Evolutionary conservation across 805 yeast genomes (phyloP).

Genomic region (Wickerhamiella bombiphila): DNA sequence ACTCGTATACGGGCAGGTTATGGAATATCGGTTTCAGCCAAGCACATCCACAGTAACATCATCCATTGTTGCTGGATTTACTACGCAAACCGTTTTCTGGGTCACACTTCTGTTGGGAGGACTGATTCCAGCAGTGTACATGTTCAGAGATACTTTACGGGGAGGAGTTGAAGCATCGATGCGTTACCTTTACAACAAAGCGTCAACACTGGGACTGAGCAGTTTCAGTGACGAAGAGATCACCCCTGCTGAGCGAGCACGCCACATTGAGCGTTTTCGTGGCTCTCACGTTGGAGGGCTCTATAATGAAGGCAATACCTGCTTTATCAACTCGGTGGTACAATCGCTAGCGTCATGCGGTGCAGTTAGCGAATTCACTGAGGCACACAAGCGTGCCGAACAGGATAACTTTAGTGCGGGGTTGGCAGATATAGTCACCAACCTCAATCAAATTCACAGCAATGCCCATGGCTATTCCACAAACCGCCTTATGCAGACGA

Average conservation of each 20-base stretch:
- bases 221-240: conserved; percentile 17
- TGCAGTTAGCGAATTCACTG: conserved; percentile 42
- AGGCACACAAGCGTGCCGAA: conserved; percentile 25
- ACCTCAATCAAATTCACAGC: conserved; percentile 21
- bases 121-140: conserved; percentile 10
- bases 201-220: conserved; percentile 18
- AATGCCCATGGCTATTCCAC: conserved; percentile 21
- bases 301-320: conserved; percentile 81
- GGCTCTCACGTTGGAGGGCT: conserved; percentile 58
- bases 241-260: conserved; percentile 14
- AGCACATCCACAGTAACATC: no score
- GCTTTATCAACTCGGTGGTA: conserved; percentile 84
- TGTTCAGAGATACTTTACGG: conserved; percentile 22
- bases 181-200: conserved; percentile 19
- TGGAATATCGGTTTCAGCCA: no score
- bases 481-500: conserved; percentile 13
- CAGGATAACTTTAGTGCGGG: conserved; percentile 15
- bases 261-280: conserved; percentile 16
- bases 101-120: no score
- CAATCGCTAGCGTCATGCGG: conserved; percentile 69
- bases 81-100: no score
- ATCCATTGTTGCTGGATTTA: no score
- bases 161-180: conserved; percentile 24
- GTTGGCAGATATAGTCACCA: conserved; percentile 15
- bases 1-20: no score